Base-by-base conservation (phyloP, 805 yeast genomes). In the Brettanomyces custersianus region DNA sequence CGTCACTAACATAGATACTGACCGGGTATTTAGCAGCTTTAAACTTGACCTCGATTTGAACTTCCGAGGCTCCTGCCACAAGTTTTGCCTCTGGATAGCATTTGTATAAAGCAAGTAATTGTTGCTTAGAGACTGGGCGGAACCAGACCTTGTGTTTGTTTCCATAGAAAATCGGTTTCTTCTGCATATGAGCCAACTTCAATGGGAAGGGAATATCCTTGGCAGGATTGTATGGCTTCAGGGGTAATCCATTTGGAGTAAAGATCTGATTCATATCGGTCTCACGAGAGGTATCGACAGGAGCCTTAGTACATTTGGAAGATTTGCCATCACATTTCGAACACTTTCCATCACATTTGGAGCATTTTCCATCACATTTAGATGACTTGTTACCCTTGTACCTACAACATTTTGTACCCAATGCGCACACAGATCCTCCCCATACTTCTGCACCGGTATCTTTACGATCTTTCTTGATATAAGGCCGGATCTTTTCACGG, bases 31-130 rank as follows among this genome's bases (percentile, higher is more conserved):
- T 55, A 12, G 66, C 63, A 32, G 56, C 54, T 41, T 64, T 64
- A 45, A 66, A 60, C 39, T 65, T 65, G 20, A 63, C 63, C 43
- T 67, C 73, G 24, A 67, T 65, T 37, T 66, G 72, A 26, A 67
- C 59, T 42, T 67, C 73, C 4, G 70, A 63, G 2, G 72, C 70
- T 33, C 73, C 73, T 17, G 66, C 64, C 17, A 67, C 68, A 18
- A 67, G 31, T 41, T 67, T 66, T 10, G 60, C 48, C 24, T 40
- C 36, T 4, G 70, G 70, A 40, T 58, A 57, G 36, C 46, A 45
- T 28, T 46, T 34, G 34, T 57, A 52, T 21, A 67, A 42, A 20
- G 57, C 55, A 4, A 59, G 46, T 17, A 67, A 51, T 44, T 67
- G 64, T 13, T 43, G 41, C 29, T 62, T 57, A 8, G 66, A 56